Evolutionary conservation across 768 basidiomycete genomes (phyloP), one percentile per base, ranked within the genome.

Genomic region (Brasilioporus rufonigricans): DNA sequence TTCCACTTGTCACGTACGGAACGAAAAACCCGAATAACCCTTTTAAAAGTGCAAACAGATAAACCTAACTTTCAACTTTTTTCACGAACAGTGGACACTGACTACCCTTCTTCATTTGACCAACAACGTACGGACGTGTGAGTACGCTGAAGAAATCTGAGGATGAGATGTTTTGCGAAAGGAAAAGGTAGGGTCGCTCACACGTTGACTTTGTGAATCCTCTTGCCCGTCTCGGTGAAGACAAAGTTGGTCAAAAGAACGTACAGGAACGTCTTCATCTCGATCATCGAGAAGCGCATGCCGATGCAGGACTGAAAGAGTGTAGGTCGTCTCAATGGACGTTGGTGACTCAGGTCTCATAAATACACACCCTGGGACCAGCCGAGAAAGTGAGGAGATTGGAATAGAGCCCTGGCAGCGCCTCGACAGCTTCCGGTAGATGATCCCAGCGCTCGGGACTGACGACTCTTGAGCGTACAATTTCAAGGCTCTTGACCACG

Each of bases 381-480:
- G 86, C 84, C 13, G 90, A 92, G 65, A 93, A 93, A 0, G 85
- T 83, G 39, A 92, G 70, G 0, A 82, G 79, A 63, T 88, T 87
- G 24, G 83, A 79, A 65, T 83, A 90, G 32, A 90, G 65, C 2
- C 91, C 90, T 19, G 90, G 91, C 35, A 83, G 72, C n/a, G 76
- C 72, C n/a, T 70, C 61, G 3, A 79, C 90, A n/a, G 76, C 72
- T 56, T 91, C 85, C 1, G 91, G 87, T 0, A 92, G 78, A 57
- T 81, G 75, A 62, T 88, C 80, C 91, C 91, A 93, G 24, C 91
- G 77, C 56, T 93, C 89, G 2, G 91, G 91, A 36, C 91, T 92
- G 56, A 24, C 31, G 12, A 33, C 43, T 5, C 6, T 5, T 61
- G 47, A 64, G 43, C 49, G 18, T 48, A 19, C 39, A 8, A 39